A percentile compares a stretch with the other conserved stretches of the same genome.
These are phyloP conservation scores for Cyclotella baltica DNA, from an alignment of 108 stramenopile species.

Conservation along the genomic window DNA sequence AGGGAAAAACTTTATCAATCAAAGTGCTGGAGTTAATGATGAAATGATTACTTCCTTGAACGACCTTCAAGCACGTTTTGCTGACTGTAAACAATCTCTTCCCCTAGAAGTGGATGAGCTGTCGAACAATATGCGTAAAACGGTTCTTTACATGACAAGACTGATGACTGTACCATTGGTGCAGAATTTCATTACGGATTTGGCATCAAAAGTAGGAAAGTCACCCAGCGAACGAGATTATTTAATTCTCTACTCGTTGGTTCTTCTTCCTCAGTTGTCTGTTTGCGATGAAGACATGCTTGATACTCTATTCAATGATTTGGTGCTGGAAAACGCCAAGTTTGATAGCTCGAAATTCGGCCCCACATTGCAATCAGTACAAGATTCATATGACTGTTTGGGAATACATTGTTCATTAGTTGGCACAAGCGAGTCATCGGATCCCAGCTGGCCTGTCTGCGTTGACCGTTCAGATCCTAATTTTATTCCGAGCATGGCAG, in stretches of 20 bases:
- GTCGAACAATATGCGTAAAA: conserved; percentile 38
- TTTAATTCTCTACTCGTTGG: conserved; percentile 44
- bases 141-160: conserved; percentile 55
- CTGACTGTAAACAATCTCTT: conserved; percentile 38
- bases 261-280: conserved; percentile 44
- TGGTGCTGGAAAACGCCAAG: conserved; percentile 7
- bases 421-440: conserved; percentile 16
- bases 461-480: conserved; percentile 8
- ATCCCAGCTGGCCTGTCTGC: background rate
- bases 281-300: conserved; percentile 39
- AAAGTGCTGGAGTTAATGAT: conserved; percentile 26
- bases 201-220: conserved; percentile 32
- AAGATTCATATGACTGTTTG: conserved; percentile 45
- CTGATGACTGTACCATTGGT: conserved; percentile 67
- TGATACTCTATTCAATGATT: conserved; percentile 30
- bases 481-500: conserved; percentile 20
- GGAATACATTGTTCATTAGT: conserved; percentile 40
- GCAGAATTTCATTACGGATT: conserved; percentile 58
- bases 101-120: conserved; percentile 28
- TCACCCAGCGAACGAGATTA: conserved; percentile 20
- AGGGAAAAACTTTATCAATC: conserved; percentile 40
- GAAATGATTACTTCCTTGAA: conserved; percentile 40
- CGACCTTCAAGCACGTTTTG: conserved; percentile 52
- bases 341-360: conserved; percentile 23
- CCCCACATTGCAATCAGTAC: conserved; percentile 15